Evolutionary conservation across 352 stramenopile species (phyloP).

Genomic region (Phytopythium boreale): DNA sequence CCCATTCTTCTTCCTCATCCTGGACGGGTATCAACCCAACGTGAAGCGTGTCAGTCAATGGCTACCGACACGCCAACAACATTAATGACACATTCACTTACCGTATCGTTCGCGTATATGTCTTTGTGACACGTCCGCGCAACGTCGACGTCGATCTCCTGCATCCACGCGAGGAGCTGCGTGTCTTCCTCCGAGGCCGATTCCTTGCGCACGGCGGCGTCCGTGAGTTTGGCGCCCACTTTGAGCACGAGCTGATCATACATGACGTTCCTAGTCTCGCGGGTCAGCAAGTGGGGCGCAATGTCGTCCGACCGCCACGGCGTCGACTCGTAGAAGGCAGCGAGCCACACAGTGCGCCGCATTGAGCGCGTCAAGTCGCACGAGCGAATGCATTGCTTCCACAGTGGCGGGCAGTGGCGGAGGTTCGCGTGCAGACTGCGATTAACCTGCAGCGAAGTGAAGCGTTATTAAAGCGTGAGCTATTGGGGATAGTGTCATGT

Average conservation of each 20-base stretch:
- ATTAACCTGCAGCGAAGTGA: conserved; percentile 24
- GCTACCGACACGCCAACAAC: too few species aligned
- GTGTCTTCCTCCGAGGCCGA: conserved; percentile 24
- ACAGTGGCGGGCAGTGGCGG: conserved; percentile 45
- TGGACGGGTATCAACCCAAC: background rate
- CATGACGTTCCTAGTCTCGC: conserved; percentile 41
- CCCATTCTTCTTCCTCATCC: background rate
- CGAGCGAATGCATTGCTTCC: conserved; percentile 71
- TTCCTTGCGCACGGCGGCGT: conserved; percentile 21
- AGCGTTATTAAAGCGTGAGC: conserved; percentile 1
- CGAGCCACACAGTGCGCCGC: conserved; percentile 65
- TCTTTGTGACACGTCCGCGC: conserved; percentile 64
- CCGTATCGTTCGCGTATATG: conserved; percentile 36
- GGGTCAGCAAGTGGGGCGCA: conserved; percentile 37
- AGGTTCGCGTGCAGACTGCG: conserved; percentile 35
- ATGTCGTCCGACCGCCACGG: conserved; percentile 39
- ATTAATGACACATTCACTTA: too few species aligned
- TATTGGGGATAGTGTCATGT: background rate
- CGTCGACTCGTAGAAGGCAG: conserved; percentile 53
- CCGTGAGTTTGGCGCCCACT: conserved; percentile 39
- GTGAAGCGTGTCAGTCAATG: background rate
- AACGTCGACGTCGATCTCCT: conserved; percentile 83
- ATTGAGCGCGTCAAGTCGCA: conserved; percentile 39
- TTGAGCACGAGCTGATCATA: conserved; percentile 71
- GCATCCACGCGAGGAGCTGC: conserved; percentile 65